A percentile compares a stretch with the other conserved stretches of the same genome.
Conservation (phyloP, 495 filamentous ascomycete genomes). For the Penicillium maclennaniae region DNA sequence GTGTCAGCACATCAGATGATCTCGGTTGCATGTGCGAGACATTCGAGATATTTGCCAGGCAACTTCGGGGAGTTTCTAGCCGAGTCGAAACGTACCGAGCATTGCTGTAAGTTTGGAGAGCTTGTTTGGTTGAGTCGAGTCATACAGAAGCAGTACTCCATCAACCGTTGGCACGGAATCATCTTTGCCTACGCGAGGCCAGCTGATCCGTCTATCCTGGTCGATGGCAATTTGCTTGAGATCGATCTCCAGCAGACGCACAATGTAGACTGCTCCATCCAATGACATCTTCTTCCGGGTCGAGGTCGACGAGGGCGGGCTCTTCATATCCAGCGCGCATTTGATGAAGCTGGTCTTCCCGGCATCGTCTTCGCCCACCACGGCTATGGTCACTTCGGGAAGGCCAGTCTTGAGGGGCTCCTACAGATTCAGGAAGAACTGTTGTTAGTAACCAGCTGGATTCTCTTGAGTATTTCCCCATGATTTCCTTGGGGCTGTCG, state of each 20-base stretch:
- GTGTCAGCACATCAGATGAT: not conserved
- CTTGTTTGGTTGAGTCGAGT: conserved; percentile 72
- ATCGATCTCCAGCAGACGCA: conserved; percentile 77
- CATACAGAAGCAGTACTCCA: conserved; percentile 79
- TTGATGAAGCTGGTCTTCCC: conserved; percentile 92
- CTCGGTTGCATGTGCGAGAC: not conserved
- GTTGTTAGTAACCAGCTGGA: conserved; percentile 17
- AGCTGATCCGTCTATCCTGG: conserved; percentile 60
- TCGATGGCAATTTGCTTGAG: conserved; percentile 34
- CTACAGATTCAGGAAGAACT: conserved; percentile 12
- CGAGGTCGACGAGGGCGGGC: conserved; percentile 51
- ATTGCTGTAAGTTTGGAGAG: conserved; percentile 63
- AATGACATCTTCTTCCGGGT: conserved; percentile 69
- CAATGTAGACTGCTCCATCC: conserved; percentile 70
- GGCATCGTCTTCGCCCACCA: conserved; percentile 74
- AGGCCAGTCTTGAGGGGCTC: conserved; percentile 24
- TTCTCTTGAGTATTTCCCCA: not conserved
- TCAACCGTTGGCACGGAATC: conserved; percentile 69
- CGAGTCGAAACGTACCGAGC: conserved; percentile 37
- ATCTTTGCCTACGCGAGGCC: conserved; percentile 70
- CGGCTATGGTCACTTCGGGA: conserved; percentile 72
- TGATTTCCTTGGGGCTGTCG: not conserved
- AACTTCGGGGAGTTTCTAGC: not conserved
- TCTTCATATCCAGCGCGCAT: conserved; percentile 66
- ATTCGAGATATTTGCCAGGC: not conserved